A percentile compares a stretch with the other conserved stretches of the same genome.
Conservation (phyloP, 2,329 filamentous ascomycete species). For the Nothopassalora personata region DNA sequence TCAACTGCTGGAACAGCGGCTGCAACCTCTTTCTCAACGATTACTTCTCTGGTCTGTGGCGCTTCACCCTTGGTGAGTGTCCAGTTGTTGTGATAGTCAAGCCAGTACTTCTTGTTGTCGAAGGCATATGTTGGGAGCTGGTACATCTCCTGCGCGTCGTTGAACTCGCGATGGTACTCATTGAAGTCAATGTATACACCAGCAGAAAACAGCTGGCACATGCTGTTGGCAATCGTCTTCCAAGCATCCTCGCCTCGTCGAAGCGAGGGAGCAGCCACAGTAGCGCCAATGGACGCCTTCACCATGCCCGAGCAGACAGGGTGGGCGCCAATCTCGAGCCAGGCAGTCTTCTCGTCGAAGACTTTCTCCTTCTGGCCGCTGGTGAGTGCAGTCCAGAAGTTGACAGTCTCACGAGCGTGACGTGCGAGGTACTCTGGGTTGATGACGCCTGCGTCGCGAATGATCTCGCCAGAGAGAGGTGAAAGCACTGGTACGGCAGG, state of each 20-base stretch:
- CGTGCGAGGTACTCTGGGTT: slow-evolving; percentile 58
- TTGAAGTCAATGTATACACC: slow-evolving; percentile 65
- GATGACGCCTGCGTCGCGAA: slow-evolving; percentile 54
- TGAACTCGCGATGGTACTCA: slow-evolving; percentile 62
- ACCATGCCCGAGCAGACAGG: slow-evolving; percentile 65
- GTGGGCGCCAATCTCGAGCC: slow-evolving; percentile 70
- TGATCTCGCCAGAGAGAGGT: slow-evolving; percentile 57
- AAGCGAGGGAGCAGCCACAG: slow-evolving; percentile 55
- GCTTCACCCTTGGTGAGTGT: slow-evolving; percentile 62
- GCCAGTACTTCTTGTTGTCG: slow-evolving; percentile 68
- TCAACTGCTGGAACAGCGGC: slow-evolving; percentile 37
- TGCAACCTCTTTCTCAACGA: slow-evolving; percentile 34
- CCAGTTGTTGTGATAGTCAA: slow-evolving; percentile 68
- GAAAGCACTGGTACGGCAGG: slow-evolving; percentile 62
- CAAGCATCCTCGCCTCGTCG: slow-evolving; percentile 59
- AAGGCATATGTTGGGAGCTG: slow-evolving; percentile 64
- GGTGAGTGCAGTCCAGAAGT: slow-evolving; percentile 60
- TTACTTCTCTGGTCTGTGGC: slow-evolving; percentile 34
- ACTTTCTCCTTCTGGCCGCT: slow-evolving; percentile 54
- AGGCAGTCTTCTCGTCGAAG: slow-evolving; percentile 62
- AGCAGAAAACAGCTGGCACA: slow-evolving; percentile 56
- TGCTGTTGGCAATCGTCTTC: slow-evolving; percentile 56
- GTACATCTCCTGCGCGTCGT: slow-evolving; percentile 54
- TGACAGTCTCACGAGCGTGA: slow-evolving; percentile 63
- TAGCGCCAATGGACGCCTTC: slow-evolving; percentile 56